Base-by-base conservation (phyloP, 2,329 filamentous ascomycete genomes). In the Ophiostoma sp. region DNA sequence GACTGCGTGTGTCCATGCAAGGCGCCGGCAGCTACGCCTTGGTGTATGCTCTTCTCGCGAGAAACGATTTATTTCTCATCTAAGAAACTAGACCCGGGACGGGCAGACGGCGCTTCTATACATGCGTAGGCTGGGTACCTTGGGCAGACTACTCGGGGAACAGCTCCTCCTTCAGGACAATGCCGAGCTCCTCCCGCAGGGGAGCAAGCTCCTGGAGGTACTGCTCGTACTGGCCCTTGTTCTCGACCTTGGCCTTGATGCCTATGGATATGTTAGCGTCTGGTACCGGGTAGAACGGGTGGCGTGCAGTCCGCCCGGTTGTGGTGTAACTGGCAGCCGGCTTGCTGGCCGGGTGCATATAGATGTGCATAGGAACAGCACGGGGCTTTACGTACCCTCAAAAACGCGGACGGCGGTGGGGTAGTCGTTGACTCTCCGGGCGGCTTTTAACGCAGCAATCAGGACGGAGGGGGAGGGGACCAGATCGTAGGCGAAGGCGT, bases 181-280 rank as follows among this genome's bases (percentile, higher is more conserved):
- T 87, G 75, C 94, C 94, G 72, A 98, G 88, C 84, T 98, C 94
- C 85, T 96, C 92, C 76, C 93, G 89, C 76, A 98, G 85, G 73
- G 89, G 85, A 85, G 96, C 92, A 75, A 99, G 92, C 84, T 97
- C 92, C 77, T 91, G 85, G 71, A 99, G 88, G 82, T 96, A 97
- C 84, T 97, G 90, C 78, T 97, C 87, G 84, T 99, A 99, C 84
- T 99, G 95, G 77, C 87, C 87, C 82, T 92, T 90, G 88, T 96
- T 99, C 87, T 99, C 95, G 75, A 98, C 95, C 88, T 99, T 99
- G 82, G 93, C 92, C 85, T 97, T 97, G 87, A 99, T 90, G 77
- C 94, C 93, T 97, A 72, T 72, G 5, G 49, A n/a, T 16, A n/a
- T 52, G 45, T 6, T 27, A 58, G n/a, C 8, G 52, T 27, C 27